Evolutionary conservation across 2,329 filamentous ascomycete genomes (phyloP), one percentile per base, ranked within the genome.

Genomic region (Botryotinia globosa): DNA sequence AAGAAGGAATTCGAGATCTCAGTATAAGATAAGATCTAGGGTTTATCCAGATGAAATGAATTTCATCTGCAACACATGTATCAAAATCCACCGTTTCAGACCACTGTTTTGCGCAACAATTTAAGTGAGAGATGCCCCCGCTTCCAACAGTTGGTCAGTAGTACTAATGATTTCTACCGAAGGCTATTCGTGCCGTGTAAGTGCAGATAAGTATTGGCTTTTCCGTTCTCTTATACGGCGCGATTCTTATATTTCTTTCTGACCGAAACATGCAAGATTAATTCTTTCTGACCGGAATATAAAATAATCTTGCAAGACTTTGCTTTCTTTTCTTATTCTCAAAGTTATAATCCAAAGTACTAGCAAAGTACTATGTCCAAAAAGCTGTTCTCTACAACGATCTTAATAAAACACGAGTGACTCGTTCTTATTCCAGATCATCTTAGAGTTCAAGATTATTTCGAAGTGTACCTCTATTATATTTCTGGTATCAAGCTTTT

Each of bases 11-110:
- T 54, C 0, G 14, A 29, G 1, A 6, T 4, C n/a, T 6, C n/a
- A 8, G 14, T 9, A 56, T 32, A 18, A 32, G 6, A 56, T 56
- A 29, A 32, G 6, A 56, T 56, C 51, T 56, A 9, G 51, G 14
- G 3, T 18, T 8, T 18, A 18, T 9, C 6, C n/a, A 18, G 51
- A 56, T 16, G n/a, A 6, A 29, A 32, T 1, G 1, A 0, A 29
- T 18, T 56, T 14, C 14, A 29, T 54, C 51, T 54, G 51, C n/a
- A 29, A 54, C 1, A 29, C 0, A 29, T 18, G 2, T 29, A 8
- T 18, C 7, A 32, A 32, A 9, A 18, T 29, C 16, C 7, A 7
- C 10, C 12, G 18, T 29, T 56, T 3, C 6, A 56, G 14, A 56
- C 14, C 4, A 8, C n/a, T 18, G 14, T n/a, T 7, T 56, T 18